These are phyloP conservation scores for Clonostachys sp. DNA, from an alignment of 2,329 filamentous ascomycete species.

Conservation along the genomic window DNA sequence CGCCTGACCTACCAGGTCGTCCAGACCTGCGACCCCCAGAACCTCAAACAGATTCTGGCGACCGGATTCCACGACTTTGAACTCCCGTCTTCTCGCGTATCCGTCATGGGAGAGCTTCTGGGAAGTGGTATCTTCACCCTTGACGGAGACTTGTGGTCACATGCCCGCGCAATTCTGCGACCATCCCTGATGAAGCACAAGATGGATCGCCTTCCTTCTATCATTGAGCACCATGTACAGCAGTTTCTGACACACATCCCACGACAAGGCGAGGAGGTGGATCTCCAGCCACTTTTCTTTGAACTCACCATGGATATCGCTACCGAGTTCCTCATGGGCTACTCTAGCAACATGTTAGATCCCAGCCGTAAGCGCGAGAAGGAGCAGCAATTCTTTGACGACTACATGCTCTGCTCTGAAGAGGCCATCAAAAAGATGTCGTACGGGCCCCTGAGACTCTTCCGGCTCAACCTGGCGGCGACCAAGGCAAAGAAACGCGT, in stretches of 20 bases:
- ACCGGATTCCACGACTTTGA: conserved; percentile 46
- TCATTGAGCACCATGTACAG: conserved; percentile 25
- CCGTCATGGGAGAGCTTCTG: conserved; percentile 31
- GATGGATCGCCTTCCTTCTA: conserved; percentile 14
- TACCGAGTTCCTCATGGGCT: conserved; percentile 41
- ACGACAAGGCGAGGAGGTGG: conserved; percentile 14
- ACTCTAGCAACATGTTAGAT: conserved; percentile 13
- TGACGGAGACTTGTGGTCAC: conserved; percentile 40
- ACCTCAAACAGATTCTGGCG: conserved; percentile 51
- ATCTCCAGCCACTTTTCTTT: conserved; percentile 42
- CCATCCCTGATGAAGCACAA: conserved; percentile 24
- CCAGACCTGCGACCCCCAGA: conserved; percentile 39
- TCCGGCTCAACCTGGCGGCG: conserved; percentile 16
- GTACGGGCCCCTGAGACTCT: conserved; percentile 20
- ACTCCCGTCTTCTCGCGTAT: conserved; percentile 26
- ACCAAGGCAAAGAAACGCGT: conserved; percentile 20
- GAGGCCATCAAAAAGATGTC: conserved; percentile 23
- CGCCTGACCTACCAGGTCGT: conserved; percentile 24
- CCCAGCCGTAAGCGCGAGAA: conserved; percentile 7
- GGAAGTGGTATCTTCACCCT: conserved; percentile 42
- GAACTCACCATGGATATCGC: conserved; percentile 39
- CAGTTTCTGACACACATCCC: conserved; percentile 29
- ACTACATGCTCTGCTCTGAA: conserved; percentile 24
- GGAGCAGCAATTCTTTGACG: conserved; percentile 26
- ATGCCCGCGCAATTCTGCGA: conserved; percentile 29